These are phyloP conservation scores for Cephalotrichum gorgonifer DNA, from an alignment of 2,329 filamentous ascomycete species.

Conservation along the genomic window DNA sequence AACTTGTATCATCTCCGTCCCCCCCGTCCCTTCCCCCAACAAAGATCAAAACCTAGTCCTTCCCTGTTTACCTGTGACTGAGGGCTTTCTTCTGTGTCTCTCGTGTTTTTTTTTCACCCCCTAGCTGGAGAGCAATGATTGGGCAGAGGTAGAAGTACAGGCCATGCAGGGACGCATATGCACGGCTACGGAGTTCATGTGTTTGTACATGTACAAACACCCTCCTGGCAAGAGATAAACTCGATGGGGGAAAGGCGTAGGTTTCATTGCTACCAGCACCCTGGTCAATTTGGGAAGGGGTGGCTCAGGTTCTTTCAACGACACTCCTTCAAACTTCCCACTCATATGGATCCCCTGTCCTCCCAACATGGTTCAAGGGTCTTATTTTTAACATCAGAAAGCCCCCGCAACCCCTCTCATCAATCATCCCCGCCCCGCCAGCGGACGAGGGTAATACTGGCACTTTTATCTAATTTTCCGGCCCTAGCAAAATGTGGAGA, in stretches of 20 bases:
- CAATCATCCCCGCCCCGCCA: background rate
- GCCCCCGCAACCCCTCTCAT: constrained; percentile 4
- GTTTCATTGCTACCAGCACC: constrained; percentile 5
- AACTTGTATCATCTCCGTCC: too few species aligned
- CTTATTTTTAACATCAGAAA: constrained; percentile 3
- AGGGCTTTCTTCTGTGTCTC: background rate
- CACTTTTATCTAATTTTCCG: background rate
- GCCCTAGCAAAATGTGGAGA: too few species aligned
- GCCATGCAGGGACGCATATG: background rate
- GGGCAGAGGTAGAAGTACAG: background rate
- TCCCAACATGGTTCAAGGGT: constrained; percentile 5
- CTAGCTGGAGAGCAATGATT: too few species aligned
- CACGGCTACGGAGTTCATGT: background rate
- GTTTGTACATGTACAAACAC: background rate
- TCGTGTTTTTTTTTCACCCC: background rate
- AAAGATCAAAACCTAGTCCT: too few species aligned
- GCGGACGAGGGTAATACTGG: background rate
- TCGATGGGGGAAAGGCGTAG: background rate
- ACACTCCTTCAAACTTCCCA: constrained; percentile 4
- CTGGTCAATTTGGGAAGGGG: constrained; percentile 1
- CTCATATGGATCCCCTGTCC: background rate
- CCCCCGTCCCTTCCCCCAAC: too few species aligned
- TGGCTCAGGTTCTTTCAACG: constrained; percentile 5
- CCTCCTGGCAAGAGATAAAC: background rate
- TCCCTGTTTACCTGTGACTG: too few species aligned